Percentiles rank a stretch among this genome's conserved stretches.
Evolutionary conservation across 345 rosid species (phyloP).

Genomic region (Gossypium herbaceum): DNA sequence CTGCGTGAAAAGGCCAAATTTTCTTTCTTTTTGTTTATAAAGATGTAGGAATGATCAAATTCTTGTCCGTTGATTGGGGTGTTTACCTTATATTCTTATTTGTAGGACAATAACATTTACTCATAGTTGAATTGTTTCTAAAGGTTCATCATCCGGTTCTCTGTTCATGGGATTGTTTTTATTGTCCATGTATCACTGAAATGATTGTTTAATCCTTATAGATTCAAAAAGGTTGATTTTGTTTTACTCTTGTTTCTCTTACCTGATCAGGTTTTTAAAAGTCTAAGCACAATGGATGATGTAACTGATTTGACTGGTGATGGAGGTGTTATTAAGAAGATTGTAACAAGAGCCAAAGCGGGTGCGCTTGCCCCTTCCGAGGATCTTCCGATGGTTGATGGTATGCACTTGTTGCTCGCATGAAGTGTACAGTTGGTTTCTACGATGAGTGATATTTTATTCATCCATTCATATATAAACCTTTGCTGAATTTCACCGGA

Average conservation of each 20-base stretch:
- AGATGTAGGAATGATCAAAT: neutral
- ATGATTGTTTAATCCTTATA: neutral
- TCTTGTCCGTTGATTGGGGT: neutral
- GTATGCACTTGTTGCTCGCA: constrained; percentile 28
- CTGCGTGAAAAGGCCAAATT: neutral
- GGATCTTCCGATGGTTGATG: constrained; percentile 87
- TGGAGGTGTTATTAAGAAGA: constrained; percentile 73
- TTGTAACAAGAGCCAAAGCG: constrained; percentile 56
- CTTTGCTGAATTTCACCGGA: neutral
- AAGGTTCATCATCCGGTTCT: neutral
- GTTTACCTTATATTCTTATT: neutral
- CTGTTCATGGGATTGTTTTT: neutral
- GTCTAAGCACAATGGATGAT: constrained; percentile 50
- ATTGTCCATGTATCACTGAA: neutral
- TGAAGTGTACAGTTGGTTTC: neutral
- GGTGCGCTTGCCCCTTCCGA: constrained; percentile 61
- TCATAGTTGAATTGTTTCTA: neutral
- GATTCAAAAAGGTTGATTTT: neutral
- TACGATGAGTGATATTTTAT: neutral
- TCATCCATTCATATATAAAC: neutral
- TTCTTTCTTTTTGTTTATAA: neutral
- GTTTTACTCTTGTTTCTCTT: constrained; percentile 7
- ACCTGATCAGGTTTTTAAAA: constrained; percentile 16
- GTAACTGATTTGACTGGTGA: constrained; percentile 64
- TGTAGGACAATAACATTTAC: neutral